Base-by-base conservation (phyloP, 148 eudicot genomes). In the Rhododendron williamsianum region DNA sequence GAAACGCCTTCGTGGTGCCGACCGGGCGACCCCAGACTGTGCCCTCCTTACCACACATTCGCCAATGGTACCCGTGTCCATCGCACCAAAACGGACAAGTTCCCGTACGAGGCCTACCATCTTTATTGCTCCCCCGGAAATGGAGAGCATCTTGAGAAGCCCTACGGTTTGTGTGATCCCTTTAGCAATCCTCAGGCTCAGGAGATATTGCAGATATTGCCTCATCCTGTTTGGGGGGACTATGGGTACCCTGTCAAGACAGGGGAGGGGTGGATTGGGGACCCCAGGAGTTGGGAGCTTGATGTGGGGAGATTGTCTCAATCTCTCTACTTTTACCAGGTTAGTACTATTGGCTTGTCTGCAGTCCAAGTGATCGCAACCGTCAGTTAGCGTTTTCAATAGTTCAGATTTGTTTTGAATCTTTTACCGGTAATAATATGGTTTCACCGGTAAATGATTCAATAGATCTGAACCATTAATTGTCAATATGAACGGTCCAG, bases 191-290 rank as follows among this genome's bases (percentile, higher is more conserved):
- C 93, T 1, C 92, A 91, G 84, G 78, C 97, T 18, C 95, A 94
- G 72, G 97, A 94, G 54, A 91, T 93, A 3, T 1, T 94, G 85
- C 95, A 94, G 84, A 87, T 91, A 79, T 9, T 92, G 87, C 95
- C 95, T 1, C 92, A 93, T 36, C 92, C 94, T 6, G 93, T 92
- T 65, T 93, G 94, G 97, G 94, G 91, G 0, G 93, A 91, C 11
- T 92, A 91, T 54, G 94, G 96, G 16, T 94, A 92, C 60, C 96
- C 96, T 13, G 89, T 91, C 0, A 83, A 56, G 80, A 83, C 84
- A 88, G 97, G 94, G 6, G 87, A 90, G 45, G 96, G 95, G 11
- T 93, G 95, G 97, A 87, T 89, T 85, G 95, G 92, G 58, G 87
- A 93, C 48, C 46, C 91, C n/a, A 90, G 87, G 83, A 90, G 89